phyloP scores from a whole-genome alignment of 208 protist genomes.

The Wallacemonas sp. region DNA sequence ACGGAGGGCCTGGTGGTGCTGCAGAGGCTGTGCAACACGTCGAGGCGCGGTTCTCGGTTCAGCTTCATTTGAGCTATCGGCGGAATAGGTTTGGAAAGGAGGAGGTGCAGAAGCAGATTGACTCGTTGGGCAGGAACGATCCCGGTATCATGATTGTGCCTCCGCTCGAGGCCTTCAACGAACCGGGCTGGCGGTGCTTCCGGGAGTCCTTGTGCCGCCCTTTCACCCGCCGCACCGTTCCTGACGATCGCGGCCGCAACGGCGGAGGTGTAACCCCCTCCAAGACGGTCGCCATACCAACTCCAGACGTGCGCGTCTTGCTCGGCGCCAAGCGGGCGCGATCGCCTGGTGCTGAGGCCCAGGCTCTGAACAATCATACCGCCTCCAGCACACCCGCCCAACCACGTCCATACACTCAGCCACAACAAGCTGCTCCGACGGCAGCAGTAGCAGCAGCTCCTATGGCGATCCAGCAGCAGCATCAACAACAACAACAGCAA shows the following conservation, averaged over 20 bases:
- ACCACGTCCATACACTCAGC: no score
- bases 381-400: no score
- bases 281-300: no score
- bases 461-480: no score
- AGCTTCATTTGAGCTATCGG: conserved; percentile 1
- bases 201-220: neutral
- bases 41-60: conserved; percentile 10
- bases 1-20: neutral
- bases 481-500: no score
- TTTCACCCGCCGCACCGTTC: neutral
- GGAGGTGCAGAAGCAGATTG: conserved; percentile 5
- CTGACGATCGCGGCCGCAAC: neutral
- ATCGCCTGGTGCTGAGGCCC: no score
- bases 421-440: no score
- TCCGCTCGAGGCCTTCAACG: neutral
- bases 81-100: neutral
- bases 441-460: no score
- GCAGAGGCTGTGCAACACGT: neutral
- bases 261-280: no score
- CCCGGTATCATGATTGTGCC: neutral
- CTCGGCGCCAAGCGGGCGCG: no score
- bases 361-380: no score
- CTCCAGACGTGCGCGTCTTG: no score
- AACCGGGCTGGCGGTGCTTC: neutral
- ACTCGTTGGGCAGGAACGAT: conserved; percentile 1